phyloP scores from a whole-genome alignment of 495 filamentous ascomycete genomes.

The Annulohypoxylon nitens region DNA sequence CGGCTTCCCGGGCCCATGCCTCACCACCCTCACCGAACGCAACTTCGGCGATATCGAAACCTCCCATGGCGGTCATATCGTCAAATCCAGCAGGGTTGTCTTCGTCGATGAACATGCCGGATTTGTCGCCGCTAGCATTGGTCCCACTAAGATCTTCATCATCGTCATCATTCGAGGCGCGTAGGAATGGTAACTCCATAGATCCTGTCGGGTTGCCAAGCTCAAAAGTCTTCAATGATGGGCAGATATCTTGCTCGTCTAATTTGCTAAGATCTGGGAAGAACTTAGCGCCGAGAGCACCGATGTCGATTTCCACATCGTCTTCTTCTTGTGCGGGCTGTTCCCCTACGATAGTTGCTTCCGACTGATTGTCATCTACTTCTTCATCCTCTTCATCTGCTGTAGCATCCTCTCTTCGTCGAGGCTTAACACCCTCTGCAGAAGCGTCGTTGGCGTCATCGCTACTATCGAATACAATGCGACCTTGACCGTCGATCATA shows the following conservation, averaged over 20 bases:
- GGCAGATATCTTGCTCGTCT: conserved; percentile 92
- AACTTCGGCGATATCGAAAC: conserved; percentile 78
- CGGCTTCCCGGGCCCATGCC: conserved; percentile 77
- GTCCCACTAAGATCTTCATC: conserved; percentile 68
- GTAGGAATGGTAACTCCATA: conserved; percentile 91
- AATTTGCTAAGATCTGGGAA: conserved; percentile 85
- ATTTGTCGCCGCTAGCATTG: conserved; percentile 65
- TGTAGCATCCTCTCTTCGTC: conserved; percentile 57
- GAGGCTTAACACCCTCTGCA: conserved; percentile 56
- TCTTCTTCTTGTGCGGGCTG: conserved; percentile 65
- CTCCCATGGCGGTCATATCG: conserved; percentile 80
- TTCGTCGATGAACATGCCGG: conserved; percentile 85
- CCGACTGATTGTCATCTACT: conserved; percentile 56
- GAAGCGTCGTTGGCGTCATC: conserved; percentile 82
- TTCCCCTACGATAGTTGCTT: conserved; percentile 54
- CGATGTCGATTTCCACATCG: conserved; percentile 81
- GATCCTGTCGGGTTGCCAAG: conserved; percentile 87
- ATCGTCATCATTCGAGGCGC: conserved; percentile 86
- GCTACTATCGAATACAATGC: conserved; percentile 98
- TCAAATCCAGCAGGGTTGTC: conserved; percentile 84
- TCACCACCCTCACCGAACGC: conserved; percentile 83
- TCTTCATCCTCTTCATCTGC: conserved; percentile 67
- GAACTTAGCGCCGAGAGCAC: conserved; percentile 78
- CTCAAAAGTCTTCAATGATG: conserved; percentile 91
- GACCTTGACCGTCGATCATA: conserved; percentile 87